Conservation (phyloP, 2,329 filamentous ascomycete species). For the Colletotrichum ledebouriae region DNA sequence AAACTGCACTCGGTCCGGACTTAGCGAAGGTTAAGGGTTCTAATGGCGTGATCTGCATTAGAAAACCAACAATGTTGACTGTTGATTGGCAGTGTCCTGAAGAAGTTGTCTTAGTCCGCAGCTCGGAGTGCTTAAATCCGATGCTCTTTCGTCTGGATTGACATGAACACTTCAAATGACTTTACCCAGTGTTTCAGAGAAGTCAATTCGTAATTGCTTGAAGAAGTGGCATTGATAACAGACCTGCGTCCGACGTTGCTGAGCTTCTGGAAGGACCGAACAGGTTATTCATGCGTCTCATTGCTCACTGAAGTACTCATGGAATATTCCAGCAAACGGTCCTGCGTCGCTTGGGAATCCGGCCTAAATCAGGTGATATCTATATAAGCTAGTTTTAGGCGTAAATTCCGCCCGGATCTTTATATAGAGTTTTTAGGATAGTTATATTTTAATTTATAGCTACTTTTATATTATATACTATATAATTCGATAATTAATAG, state of each 20-base stretch:
- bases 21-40: neutral
- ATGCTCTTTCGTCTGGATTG: neutral
- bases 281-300: neutral
- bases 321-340: constrained; percentile 8
- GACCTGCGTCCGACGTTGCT: no score
- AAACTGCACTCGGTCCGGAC: neutral
- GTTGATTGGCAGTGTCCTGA: neutral
- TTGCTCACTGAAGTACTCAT: constrained; percentile 8
- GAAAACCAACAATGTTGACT: neutral
- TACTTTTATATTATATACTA: no score
- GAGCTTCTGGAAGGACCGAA: no score
- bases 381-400: no score
- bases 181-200: neutral
- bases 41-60: neutral
- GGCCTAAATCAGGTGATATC: no score
- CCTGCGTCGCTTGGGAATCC: neutral
- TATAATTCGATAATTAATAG: no score
- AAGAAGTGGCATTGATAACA: neutral
- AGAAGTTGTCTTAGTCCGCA: neutral
- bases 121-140: constrained; percentile 11
- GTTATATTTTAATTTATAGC: no score
- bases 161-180: neutral
- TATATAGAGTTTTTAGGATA: no score
- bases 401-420: no score
- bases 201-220: neutral